Base-by-base conservation (phyloP, 257 asterid genomes). In the Nicotiana tomentosiformis region DNA sequence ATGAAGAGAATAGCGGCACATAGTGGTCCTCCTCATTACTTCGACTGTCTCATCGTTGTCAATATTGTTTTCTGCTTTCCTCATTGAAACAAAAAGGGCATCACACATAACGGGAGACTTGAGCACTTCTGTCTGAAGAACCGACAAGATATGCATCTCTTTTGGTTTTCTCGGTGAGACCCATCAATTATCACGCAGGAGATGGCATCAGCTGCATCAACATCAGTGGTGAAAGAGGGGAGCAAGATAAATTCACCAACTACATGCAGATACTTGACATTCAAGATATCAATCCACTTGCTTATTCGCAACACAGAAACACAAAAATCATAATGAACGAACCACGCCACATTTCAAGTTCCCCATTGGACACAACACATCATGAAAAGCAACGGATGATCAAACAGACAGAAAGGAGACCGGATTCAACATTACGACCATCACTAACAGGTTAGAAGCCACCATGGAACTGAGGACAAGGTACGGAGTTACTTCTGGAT, bases 401-500 rank as follows among this genome's bases (percentile, higher is more conserved):
- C 58, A 4, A 53, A 4, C 58, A 15, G 18, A n/a, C 33, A 37
- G 12, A 1, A 10, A 17, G 49, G 51, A 43, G 11, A 43, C 11
- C 51, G 3, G 51, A 43, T 43, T 43, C 51, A 43, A 43, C 51
- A 8, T 43, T 43, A 43, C 11, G 11, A 43, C 51, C 32, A 6
- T 32, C 51, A 14, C 5, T 53, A 53, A 53, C 33, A 20, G 62
- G 35, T 88, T 79, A 90, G 87, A 83, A 83, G 72, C 92, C 94
- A 86, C 97, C 97, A 84, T 95, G 94, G 79, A 93, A 93, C 95
- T 93, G 58, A 92, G 97, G 84, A 90, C 95, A 77, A 91, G 93
- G 87, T 92, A 93, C 20, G 88, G 93, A 65, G 96, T 90, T 16
- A 93, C 84, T 90, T 91, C 61, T 4, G 9, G 3, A 14, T 15